Conservation (phyloP, 345 rosid species). For the Ricinus communis region DNA sequence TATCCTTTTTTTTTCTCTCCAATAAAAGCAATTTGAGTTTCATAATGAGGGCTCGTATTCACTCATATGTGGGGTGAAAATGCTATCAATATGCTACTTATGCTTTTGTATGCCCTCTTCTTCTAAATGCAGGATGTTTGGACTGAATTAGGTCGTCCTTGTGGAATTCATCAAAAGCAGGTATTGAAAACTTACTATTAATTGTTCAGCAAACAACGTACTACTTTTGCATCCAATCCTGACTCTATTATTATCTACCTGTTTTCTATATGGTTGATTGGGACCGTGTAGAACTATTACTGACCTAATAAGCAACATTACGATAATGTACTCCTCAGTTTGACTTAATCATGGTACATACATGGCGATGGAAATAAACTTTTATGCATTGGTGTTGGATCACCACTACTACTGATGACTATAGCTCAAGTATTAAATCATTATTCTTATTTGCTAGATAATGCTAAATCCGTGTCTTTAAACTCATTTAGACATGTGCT, state of each 20-base stretch:
- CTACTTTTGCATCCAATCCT: conserved; percentile 6
- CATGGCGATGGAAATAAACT: neutral
- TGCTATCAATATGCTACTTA: neutral
- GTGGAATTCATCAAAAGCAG: conserved; percentile 98
- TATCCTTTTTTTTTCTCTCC: neutral
- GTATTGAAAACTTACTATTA: conserved; percentile 33
- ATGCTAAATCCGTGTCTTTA: neutral
- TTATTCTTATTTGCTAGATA: neutral
- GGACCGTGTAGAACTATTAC: neutral
- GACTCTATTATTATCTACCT: neutral
- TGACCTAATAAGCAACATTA: neutral
- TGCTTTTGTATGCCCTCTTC: conserved; percentile 1
- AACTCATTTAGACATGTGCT: neutral
- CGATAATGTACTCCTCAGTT: neutral
- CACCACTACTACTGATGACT: too few relatives aligned
- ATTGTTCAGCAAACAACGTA: too few relatives aligned
- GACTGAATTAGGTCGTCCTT: conserved; percentile 97
- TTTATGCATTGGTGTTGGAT: too few relatives aligned
- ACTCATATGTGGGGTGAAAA: neutral
- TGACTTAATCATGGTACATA: neutral
- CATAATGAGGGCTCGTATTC: neutral
- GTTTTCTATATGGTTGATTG: neutral
- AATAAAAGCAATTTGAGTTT: neutral
- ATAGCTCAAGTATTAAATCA: neutral
- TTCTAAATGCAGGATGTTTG: conserved; percentile 75